A percentile compares a stretch with the other conserved stretches of the same genome.
Evolutionary conservation across 192 early-diverging fungal genomes (phyloP).

Genomic region (Umbelopsis sp.): DNA sequence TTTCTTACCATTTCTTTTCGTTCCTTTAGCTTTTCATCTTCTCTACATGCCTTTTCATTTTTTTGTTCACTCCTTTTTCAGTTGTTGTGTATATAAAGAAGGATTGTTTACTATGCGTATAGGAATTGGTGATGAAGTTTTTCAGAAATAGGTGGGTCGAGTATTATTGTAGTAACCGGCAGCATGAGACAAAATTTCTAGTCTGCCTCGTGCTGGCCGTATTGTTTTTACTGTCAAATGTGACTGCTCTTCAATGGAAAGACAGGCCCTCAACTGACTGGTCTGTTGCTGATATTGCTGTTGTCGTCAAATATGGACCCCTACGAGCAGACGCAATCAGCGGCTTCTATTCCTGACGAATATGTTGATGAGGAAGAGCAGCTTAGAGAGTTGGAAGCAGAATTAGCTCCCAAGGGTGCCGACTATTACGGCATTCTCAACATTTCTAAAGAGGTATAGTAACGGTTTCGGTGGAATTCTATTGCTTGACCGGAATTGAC

Average conservation of each 20-base stretch:
- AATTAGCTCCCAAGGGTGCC: conserved; percentile 40
- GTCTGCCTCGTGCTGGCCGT: too few species aligned
- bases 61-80: conserved; percentile 25
- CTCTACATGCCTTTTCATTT: conserved; percentile 14
- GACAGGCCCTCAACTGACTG: too few species aligned
- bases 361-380: conserved; percentile 28
- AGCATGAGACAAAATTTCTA: too few species aligned
- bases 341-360: conserved; percentile 22
- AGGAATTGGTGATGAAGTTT: not conserved
- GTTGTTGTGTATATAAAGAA: conserved; percentile 23
- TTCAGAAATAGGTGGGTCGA: not conserved
- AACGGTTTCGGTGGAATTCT: too few species aligned
- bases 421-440: conserved; percentile 74
- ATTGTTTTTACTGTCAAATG: too few species aligned
- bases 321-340: conserved; percentile 31
- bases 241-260: too few species aligned
- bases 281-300: too few species aligned
- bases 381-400: conserved; percentile 30
- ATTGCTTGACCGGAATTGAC: too few species aligned
- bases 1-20: not conserved
- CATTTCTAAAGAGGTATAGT: conserved; percentile 60
- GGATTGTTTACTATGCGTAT: not conserved
- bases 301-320: conserved; percentile 34
- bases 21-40: conserved; percentile 12
- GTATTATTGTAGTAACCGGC: not conserved